phyloP scores from a whole-genome alignment of 1,139 yeast genomes.

The Kodamaea plutei region DNA sequence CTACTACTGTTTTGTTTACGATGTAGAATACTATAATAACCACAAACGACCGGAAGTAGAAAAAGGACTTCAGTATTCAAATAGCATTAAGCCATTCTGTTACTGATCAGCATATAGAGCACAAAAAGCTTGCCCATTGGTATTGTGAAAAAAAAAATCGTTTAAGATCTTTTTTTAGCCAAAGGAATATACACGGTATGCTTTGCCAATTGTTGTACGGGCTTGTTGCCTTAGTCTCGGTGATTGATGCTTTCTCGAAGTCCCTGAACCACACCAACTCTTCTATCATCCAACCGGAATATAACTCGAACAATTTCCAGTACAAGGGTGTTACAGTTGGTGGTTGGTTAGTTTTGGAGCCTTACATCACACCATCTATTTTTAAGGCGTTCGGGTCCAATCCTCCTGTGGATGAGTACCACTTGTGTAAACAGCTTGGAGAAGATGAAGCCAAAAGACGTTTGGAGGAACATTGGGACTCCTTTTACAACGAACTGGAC shows the following conservation, averaged over 20 bases:
- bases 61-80: too few species aligned
- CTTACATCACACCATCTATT: constrained; percentile 60
- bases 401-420: constrained; percentile 58
- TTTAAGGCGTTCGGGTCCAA: constrained; percentile 38
- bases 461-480: constrained; percentile 49
- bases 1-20: too few species aligned
- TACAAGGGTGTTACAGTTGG: constrained; percentile 55
- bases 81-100: too few species aligned
- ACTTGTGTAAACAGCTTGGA: constrained; percentile 47
- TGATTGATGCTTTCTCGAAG: too few species aligned
- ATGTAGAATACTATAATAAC: too few species aligned
- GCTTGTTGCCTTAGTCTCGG: constrained; percentile 1
- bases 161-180: too few species aligned
- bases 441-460: constrained; percentile 36
- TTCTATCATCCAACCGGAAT: constrained; percentile 10
- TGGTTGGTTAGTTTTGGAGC: constrained; percentile 66
- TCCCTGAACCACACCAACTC: constrained; percentile 8
- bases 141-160: too few species aligned
- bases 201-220: not conserved
- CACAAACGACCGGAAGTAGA: too few species aligned
- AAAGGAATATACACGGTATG: too few species aligned
- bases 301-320: constrained; percentile 21
- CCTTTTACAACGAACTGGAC: constrained; percentile 54
- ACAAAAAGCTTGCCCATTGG: too few species aligned
- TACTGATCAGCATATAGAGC: too few species aligned